These are phyloP conservation scores for Umbelopsis sp. DNA, from an alignment of 371 early-diverging fungal genomes.

Conservation along the genomic window DNA sequence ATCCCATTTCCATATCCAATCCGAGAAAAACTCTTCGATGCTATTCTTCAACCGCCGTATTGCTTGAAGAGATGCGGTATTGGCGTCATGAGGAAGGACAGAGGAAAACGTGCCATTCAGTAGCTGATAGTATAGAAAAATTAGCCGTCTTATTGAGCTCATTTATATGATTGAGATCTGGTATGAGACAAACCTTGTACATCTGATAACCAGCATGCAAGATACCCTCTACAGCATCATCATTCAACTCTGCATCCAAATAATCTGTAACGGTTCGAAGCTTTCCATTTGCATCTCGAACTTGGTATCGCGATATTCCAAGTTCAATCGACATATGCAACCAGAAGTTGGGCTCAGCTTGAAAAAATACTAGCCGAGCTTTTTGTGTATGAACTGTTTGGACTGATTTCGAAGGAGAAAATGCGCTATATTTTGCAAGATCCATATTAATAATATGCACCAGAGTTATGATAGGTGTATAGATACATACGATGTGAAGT, in stretches of 20 bases:
- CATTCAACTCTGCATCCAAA: conserved; percentile 61
- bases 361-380: conserved; percentile 66
- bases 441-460: neutral
- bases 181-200: conserved; percentile 52
- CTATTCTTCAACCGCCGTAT: conserved; percentile 48
- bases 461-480: neutral
- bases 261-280: conserved; percentile 62
- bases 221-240: conserved; percentile 56
- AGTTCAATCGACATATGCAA: conserved; percentile 72
- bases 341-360: conserved; percentile 80
- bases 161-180: neutral
- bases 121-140: conserved; percentile 28
- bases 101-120: conserved; percentile 51
- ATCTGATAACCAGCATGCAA: conserved; percentile 64
- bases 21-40: conserved; percentile 67
- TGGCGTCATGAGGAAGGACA: conserved; percentile 29
- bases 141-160: neutral
- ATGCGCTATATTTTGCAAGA: conserved; percentile 50
- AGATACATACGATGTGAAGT: conserved; percentile 69
- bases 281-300: conserved; percentile 63
- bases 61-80: conserved; percentile 23
- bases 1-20: conserved; percentile 71
- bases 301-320: conserved; percentile 50
- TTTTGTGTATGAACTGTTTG: conserved; percentile 77
- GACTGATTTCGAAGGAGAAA: conserved; percentile 62